Conservation (phyloP, 257 asterid species). For the Solanum etuberosum region DNA sequence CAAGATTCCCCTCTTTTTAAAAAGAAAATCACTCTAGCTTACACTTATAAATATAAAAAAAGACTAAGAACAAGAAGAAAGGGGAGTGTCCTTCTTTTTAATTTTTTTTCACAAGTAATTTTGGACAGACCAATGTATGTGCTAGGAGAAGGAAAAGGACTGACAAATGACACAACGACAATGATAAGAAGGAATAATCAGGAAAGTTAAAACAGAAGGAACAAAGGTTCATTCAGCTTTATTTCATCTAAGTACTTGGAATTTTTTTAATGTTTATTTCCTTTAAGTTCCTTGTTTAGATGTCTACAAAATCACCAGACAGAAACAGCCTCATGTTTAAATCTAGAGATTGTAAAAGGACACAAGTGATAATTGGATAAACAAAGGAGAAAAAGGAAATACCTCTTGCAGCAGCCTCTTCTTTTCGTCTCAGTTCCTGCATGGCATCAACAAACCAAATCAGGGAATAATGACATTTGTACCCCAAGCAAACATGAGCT, state of each 20-base stretch:
- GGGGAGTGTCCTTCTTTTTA: neutral
- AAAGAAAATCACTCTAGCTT: neutral
- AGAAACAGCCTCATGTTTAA: neutral
- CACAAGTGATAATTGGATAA: neutral
- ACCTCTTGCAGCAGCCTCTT: constrained; percentile 77
- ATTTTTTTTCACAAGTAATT: neutral
- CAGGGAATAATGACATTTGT: neutral
- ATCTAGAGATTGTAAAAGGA: neutral
- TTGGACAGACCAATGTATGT: neutral
- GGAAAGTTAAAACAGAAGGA: neutral
- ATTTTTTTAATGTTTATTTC: neutral
- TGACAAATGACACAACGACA: neutral
- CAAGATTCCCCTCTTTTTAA: neutral
- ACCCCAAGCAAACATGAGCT: neutral
- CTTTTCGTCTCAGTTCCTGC: constrained; percentile 11
- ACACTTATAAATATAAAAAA: neutral
- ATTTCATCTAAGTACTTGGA: neutral
- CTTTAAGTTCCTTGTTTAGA: neutral
- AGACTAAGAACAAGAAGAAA: neutral
- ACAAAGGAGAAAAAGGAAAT: neutral
- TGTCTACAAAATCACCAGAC: neutral
- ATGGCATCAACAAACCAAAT: neutral
- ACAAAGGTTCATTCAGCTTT: neutral
- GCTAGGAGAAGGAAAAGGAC: neutral
- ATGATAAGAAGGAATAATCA: neutral